Evolutionary conservation across 2,329 filamentous ascomycete species (phyloP).

Genomic region (Fusarium compactum): DNA sequence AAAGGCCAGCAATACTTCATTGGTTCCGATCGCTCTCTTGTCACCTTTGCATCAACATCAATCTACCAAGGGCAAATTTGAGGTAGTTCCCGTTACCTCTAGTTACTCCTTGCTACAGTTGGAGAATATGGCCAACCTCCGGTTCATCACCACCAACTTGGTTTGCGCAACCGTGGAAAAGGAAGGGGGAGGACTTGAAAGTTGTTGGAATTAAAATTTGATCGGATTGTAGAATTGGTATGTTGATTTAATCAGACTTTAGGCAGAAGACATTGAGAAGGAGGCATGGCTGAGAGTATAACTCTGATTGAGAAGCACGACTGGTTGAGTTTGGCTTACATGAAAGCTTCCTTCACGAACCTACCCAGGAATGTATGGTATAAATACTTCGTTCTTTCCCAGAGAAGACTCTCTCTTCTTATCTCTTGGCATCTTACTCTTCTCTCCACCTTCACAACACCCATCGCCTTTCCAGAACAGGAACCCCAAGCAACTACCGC

Average conservation of each 20-base stretch:
- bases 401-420: too few species aligned
- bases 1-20: not conserved
- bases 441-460: not conserved
- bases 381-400: not conserved
- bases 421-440: accelerated
- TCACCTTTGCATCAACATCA: not conserved
- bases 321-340: not conserved
- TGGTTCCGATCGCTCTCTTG: not conserved
- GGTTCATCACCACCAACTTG: not conserved
- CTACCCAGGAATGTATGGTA: not conserved
- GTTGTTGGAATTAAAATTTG: not conserved
- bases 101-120: not conserved
- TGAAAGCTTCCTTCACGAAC: not conserved
- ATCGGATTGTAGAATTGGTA: not conserved
- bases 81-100: not conserved
- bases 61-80: not conserved
- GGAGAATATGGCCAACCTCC: not conserved
- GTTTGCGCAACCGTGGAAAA: not conserved
- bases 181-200: too few species aligned
- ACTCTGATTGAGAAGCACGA: not conserved
- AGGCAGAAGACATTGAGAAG: not conserved
- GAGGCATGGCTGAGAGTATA: not conserved
- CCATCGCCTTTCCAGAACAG: not conserved
- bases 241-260: not conserved
- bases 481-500: not conserved